Percentiles rank a stretch among this genome's conserved stretches.
These are phyloP conservation scores for Ceratopteris richardii DNA, from an alignment of 75 land plant species.

Conservation along the genomic window DNA sequence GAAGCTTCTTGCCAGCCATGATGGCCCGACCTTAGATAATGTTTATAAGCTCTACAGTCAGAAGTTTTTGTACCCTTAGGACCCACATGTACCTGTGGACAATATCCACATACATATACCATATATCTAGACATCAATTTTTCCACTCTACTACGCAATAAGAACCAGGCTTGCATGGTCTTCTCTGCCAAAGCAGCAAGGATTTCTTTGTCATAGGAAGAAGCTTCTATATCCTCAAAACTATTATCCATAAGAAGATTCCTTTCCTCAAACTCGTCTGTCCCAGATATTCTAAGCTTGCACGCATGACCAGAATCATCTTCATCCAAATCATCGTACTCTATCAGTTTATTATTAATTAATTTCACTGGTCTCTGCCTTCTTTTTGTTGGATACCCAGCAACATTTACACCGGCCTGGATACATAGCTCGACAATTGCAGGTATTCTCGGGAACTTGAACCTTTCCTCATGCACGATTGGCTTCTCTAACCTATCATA, in stretches of 20 bases:
- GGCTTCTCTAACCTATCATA: constrained; percentile 63
- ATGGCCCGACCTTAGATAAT: constrained; percentile 65
- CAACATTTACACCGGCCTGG: constrained; percentile 90
- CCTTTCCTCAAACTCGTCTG: too few species aligned
- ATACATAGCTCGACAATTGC: constrained; percentile 87
- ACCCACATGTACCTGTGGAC: constrained; percentile 61
- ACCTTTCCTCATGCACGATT: constrained; percentile 60
- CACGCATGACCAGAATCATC: background rate
- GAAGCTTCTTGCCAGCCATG: constrained; percentile 79
- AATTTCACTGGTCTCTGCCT: constrained; percentile 58
- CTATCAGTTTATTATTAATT: constrained; percentile 20
- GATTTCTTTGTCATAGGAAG: too few species aligned
- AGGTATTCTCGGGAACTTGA: constrained; percentile 59
- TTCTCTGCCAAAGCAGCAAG: constrained; percentile 20
- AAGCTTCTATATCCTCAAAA: too few species aligned
- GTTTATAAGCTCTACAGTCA: constrained; percentile 55
- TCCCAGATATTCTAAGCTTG: too few species aligned
- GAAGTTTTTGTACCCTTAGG: constrained; percentile 50
- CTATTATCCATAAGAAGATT: too few species aligned
- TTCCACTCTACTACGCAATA: constrained; percentile 22
- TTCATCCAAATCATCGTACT: constrained; percentile 3
- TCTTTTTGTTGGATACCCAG: constrained; percentile 72
- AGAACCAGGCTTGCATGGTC: constrained; percentile 51
- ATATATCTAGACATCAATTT: constrained; percentile 43
- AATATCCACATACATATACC: constrained; percentile 54